Base-by-base conservation (phyloP, 495 filamentous ascomycete species). In the Podospora pseudocomata region DNA sequence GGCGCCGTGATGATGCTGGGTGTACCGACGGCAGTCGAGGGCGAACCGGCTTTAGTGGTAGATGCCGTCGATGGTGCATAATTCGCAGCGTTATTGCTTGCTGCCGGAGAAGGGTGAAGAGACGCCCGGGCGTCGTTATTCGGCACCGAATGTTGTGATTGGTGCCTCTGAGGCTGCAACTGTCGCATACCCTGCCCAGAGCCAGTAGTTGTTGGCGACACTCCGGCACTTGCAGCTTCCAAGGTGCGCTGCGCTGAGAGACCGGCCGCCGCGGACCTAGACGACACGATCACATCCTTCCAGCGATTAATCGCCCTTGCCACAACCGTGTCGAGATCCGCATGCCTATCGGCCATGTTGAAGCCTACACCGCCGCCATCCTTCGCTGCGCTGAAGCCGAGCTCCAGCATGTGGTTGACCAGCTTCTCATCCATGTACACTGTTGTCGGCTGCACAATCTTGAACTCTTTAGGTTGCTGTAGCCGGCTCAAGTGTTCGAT, bases 381-480 rank as follows among this genome's bases (percentile, higher is more conserved):
- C 3, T 65, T 65, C 27, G 70, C 69, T 16, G 73, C 70, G 0
- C 26, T 59, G 6, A 75, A 34, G 4, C 70, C 73, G 4, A 81
- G 20, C 60, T 83, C 77, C 16, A 74, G 69, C 53, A 82, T 44
- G 56, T 76, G 76, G 5, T 72, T 68, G 30, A 83, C 65, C 7
- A 83, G 58, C 4, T 81, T 79, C 65, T 80, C 69, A 44, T 79
- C 77, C 18, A 95, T 68, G 3, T 86, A 87, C 4, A 93, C 76
- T 0, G 84, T 90, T 32, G 86, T 80, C 0, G 91, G 88, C 0
- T 87, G 85, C 39, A 85, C 80, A n/a, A 90, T 80, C 26, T 85
- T 85, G 72, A 91, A 91, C 71, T 94, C 90, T 5, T 87, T 82
- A 7, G 90, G 89, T 73, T 91, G 88, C 72, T 92, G 88, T 64